A percentile compares a stretch with the other conserved stretches of the same genome.
Evolutionary conservation across 1,284 basidiomycete genomes (phyloP).

Genomic region (Ganoderma leucocontextum): DNA sequence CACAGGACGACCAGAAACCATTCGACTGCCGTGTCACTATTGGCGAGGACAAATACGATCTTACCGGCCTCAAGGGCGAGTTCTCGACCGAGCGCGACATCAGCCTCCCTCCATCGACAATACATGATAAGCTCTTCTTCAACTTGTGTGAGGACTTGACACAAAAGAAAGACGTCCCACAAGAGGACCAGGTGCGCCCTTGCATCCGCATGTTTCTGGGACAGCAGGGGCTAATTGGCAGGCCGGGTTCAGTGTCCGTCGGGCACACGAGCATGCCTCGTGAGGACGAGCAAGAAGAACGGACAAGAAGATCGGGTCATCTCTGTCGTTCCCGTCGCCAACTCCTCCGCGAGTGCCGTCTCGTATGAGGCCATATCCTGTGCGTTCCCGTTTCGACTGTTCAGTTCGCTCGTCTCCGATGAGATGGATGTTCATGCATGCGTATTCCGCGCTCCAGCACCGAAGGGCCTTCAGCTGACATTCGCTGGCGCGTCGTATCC

Average conservation of each 20-base stretch:
- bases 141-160: slow-evolving; percentile 67
- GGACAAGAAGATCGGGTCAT: slow-evolving; percentile 63
- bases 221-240: slow-evolving; percentile 20
- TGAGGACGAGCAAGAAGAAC: slow-evolving; percentile 67
- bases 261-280: slow-evolving; percentile 77
- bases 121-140: slow-evolving; percentile 49
- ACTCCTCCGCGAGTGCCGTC: slow-evolving; percentile 52
- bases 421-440: not conserved
- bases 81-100: slow-evolving; percentile 51
- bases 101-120: slow-evolving; percentile 48
- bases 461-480: slow-evolving; percentile 62
- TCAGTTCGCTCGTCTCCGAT: not conserved
- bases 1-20: slow-evolving; percentile 46
- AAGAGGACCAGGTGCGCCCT: slow-evolving; percentile 74
- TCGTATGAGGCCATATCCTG: slow-evolving; percentile 52
- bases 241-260: slow-evolving; percentile 59
- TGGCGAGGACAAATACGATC: slow-evolving; percentile 62
- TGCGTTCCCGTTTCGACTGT: slow-evolving; percentile 36
- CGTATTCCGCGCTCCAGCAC: slow-evolving; percentile 40
- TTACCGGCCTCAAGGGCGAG: slow-evolving; percentile 60
- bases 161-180: slow-evolving; percentile 52
- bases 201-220: not conserved
- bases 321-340: slow-evolving; percentile 71
- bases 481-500: slow-evolving; percentile 74
- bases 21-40: slow-evolving; percentile 65